Evolutionary conservation across 176 grass and related monocot genomes (phyloP), one percentile per base, ranked within the genome.

Genomic region (Paspalum notatum): DNA sequence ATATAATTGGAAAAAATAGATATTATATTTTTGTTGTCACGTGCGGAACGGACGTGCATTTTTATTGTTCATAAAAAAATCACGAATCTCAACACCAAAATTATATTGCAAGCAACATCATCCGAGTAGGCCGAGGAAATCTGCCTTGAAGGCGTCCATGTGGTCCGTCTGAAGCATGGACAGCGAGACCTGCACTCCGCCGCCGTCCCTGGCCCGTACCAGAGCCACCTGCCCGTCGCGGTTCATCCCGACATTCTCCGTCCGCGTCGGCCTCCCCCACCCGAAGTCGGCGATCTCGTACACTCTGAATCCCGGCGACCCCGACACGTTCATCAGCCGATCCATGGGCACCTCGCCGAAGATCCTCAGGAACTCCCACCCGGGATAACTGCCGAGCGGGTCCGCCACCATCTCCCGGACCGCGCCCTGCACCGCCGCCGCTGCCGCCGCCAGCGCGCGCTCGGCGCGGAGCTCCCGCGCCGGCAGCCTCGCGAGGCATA

Each of bases 221-320:
- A 87, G 41, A 12, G 67, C 88, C 64, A 82, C 45, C 46, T 76
- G 71, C 11, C 88, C 88, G 10, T 86, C 77, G 6, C 15, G 40
- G 79, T 63, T 83, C 88, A 90, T 80, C 43, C 58, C 63, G 25
- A 75, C 57, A 0, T 76, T 40, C 85, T 82, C 85, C 47, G 80
- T 68, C 51, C 82, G 71, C 8, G 9, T 40, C 11, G 90, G 85
- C 16, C 12, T 85, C 3, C 90, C 90, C 89, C 82, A 91, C 25
- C 89, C 77, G 24, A 91, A 91, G 72, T 91, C 78, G 6, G 48
- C 69, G 7, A 52, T n/a, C 4, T 92, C 83, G 42, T 92, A 89
- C 22, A 81, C 68, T 32, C 55, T 12, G 68, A 92, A 92, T 24
- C 52, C 9, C 7, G 86, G 12, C 52, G 86, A 89, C n/a, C 8